Conservation (phyloP, 139 green algal species). For the Prasinococcaceae sp. region DNA sequence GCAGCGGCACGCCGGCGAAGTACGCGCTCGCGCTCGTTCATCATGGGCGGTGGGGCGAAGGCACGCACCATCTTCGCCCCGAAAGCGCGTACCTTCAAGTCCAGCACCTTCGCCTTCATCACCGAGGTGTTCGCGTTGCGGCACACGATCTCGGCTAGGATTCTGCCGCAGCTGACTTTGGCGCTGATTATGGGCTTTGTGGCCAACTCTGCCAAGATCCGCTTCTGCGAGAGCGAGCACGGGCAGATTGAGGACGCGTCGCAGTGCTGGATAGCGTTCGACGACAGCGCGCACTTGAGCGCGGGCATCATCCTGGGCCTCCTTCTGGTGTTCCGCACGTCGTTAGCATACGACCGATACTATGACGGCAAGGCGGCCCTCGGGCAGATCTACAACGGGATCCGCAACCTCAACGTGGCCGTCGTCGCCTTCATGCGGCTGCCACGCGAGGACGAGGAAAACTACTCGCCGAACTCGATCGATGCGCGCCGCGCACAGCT, state of each 20-base stretch:
- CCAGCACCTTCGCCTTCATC: background rate
- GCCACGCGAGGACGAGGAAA: no score
- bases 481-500: background rate
- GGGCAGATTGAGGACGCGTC: background rate
- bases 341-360: conserved; percentile 5
- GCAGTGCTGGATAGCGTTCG: conserved; percentile 9
- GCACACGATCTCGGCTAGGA: conserved; percentile 2
- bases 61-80: background rate
- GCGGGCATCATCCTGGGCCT: conserved; percentile 6
- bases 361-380: background rate
- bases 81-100: background rate
- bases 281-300: conserved; percentile 1
- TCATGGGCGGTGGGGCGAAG: no score
- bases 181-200: background rate
- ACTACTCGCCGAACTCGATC: no score
- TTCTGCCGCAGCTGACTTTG: conserved; percentile 7
- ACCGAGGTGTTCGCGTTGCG: conserved; percentile 7
- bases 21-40: no score
- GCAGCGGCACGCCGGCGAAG: no score
- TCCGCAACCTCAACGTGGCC: background rate
- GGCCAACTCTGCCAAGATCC: background rate
- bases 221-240: background rate
- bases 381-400: background rate
- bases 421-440: no score
- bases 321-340: conserved; percentile 14